phyloP scores from a whole-genome alignment of 768 basidiomycete genomes.

The Scleroderma bovista region DNA sequence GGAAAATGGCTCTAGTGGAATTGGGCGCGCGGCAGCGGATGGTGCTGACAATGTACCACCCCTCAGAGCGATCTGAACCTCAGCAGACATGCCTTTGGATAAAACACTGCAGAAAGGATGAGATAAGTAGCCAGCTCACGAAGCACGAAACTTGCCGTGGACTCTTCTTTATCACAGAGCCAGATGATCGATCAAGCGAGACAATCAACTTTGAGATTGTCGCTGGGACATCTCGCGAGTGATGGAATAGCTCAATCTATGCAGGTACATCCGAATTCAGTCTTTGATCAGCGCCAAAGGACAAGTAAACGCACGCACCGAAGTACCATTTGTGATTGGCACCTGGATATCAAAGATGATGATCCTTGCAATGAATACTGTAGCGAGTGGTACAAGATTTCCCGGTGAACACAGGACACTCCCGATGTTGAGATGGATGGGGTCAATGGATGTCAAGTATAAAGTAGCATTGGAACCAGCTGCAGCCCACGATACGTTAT shows the following conservation, averaged over 20 bases:
- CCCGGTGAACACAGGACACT: slow-evolving; percentile 78
- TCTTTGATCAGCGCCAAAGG: neutral
- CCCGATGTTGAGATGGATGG: slow-evolving; percentile 81
- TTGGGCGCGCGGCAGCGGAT: slow-evolving; percentile 42
- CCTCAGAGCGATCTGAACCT: slow-evolving; percentile 77
- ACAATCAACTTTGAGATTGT: slow-evolving; percentile 77
- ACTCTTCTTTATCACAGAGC: slow-evolving; percentile 65
- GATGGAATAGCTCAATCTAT: slow-evolving; percentile 91
- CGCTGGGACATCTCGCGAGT: slow-evolving; percentile 89
- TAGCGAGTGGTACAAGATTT: slow-evolving; percentile 70
- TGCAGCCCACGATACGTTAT: slow-evolving; percentile 76
- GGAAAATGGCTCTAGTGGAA: slow-evolving; percentile 84
- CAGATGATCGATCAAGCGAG: slow-evolving; percentile 72
- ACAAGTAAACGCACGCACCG: slow-evolving; percentile 45
- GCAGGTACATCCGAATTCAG: neutral
- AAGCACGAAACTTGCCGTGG: slow-evolving; percentile 56
- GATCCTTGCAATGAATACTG: slow-evolving; percentile 77
- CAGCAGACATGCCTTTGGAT: slow-evolving; percentile 79
- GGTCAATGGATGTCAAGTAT: slow-evolving; percentile 78
- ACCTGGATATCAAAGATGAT: slow-evolving; percentile 90
- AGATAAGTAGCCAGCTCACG: neutral
- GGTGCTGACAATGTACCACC: slow-evolving; percentile 45
- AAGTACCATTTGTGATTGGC: slow-evolving; percentile 83
- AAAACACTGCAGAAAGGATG: slow-evolving; percentile 55
- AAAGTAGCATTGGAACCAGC: slow-evolving; percentile 89